Base-by-base conservation (phyloP, 2,329 filamentous ascomycete species). In the Cercospora berteroae region DNA sequence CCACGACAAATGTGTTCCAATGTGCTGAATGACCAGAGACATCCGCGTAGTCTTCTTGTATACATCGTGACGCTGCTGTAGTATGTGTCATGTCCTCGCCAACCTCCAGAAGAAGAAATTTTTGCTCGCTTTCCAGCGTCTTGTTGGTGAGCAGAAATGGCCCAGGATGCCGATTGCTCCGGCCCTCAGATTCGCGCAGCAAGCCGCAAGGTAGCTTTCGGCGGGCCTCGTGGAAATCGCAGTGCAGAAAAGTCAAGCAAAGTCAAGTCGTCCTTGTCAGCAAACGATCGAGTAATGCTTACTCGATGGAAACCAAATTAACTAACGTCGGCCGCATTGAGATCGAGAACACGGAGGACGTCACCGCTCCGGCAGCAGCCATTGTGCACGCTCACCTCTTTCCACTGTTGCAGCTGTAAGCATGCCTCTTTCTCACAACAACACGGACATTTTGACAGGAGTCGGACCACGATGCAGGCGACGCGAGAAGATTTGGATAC, bases 211-310 rank as follows among this genome's bases (percentile, higher is more conserved):
- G 59, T 29, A 61, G 36, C 25, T 31, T 25, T 20, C 36, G 59
- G 33, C n/a, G 27, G 16, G 59, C 23, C 39, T 61, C 59, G 39
- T 61, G 59, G 59, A 31, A 36, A 36, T 58, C 20, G 55, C 20
- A 3, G n/a, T 27, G 56, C 56, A 39, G 56, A 58, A 60, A 48
- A 27, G 39, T 27, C 13, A 29, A n/a, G 39, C 36, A n/a, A 42
- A 29, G 23, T 29, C 13, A n/a, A 27, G 20, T 29, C 13, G 25
- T 52, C 33, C 59, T 23, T n/a, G 16, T 57, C 16, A 48, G 50
- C 20, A 63, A 61, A 29, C 59, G 50, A 71, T 71, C 65, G 69
- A 71, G 69, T 71, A 68, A 71, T 57, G 13, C 58, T 71, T 71
- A 71, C 69, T 71, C 69, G 69, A 71, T 69, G 31, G 44, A 64